Conservation (phyloP, 108 stramenopile species). For the Cylindrotheca closterium region DNA sequence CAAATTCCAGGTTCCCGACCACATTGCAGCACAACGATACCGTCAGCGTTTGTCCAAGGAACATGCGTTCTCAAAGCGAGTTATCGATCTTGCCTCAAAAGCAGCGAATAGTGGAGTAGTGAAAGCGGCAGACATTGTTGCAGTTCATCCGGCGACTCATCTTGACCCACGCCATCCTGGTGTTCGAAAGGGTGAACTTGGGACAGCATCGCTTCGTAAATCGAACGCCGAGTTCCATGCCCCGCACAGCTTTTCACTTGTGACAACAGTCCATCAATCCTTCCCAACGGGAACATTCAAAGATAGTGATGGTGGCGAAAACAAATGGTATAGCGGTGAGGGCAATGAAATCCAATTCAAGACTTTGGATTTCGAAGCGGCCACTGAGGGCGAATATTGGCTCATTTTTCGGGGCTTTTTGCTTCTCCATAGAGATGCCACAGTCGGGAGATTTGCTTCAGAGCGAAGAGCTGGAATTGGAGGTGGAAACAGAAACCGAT, state of each 20-base stretch:
- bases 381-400: constrained; percentile 90
- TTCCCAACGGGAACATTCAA: constrained; percentile 17
- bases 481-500: constrained; percentile 32
- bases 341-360: constrained; percentile 55
- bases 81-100: constrained; percentile 43
- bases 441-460: constrained; percentile 70
- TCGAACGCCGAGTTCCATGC: constrained; percentile 63
- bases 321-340: constrained; percentile 70
- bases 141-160: constrained; percentile 80
- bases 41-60: constrained; percentile 50
- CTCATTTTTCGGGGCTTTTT: constrained; percentile 83
- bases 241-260: constrained; percentile 68
- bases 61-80: constrained; percentile 34
- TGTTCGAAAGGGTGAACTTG: constrained; percentile 48
- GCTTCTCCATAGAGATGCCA: constrained; percentile 81
- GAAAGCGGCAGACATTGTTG: constrained; percentile 64
- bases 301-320: constrained; percentile 13
- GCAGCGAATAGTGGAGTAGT: constrained; percentile 51
- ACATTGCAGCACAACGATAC: constrained; percentile 67
- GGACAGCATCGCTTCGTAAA: constrained; percentile 68
- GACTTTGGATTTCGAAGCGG: constrained; percentile 82
- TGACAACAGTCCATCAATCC: constrained; percentile 22
- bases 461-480: constrained; percentile 77
- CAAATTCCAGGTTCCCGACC: constrained; percentile 50
- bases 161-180: constrained; percentile 59